A percentile compares a stretch with the other conserved stretches of the same genome.
Evolutionary conservation across 352 stramenopile genomes (phyloP).

Genomic region (Phytopythium kandeliae): DNA sequence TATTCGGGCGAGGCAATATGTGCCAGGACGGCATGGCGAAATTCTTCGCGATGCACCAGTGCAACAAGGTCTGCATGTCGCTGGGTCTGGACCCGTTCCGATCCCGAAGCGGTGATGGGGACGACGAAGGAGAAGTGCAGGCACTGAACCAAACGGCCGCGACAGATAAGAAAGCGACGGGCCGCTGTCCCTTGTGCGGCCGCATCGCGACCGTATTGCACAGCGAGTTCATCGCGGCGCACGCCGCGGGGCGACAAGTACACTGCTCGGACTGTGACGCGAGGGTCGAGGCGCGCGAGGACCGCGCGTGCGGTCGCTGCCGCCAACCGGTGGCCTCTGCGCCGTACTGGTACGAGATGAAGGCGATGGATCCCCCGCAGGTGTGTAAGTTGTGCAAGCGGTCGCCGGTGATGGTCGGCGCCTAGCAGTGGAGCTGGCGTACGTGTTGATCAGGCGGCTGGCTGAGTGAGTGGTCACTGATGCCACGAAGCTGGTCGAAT

Average conservation of each 20-base stretch:
- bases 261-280: constrained; percentile 8
- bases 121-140: background rate
- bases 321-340: constrained; percentile 6
- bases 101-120: background rate
- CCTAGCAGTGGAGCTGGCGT: background rate
- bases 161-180: constrained; percentile 13
- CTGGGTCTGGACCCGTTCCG: constrained; percentile 2
- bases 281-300: background rate
- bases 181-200: constrained; percentile 30
- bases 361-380: constrained; percentile 17
- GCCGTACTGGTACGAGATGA: constrained; percentile 25
- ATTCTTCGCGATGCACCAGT: constrained; percentile 34
- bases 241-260: constrained; percentile 11
- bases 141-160: background rate
- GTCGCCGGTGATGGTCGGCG: background rate
- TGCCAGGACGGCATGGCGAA: constrained; percentile 17
- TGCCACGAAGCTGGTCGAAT: too few species aligned
- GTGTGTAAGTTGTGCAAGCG: constrained; percentile 21
- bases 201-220: constrained; percentile 14
- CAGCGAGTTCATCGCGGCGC: constrained; percentile 16
- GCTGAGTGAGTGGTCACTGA: too few species aligned
- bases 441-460: background rate
- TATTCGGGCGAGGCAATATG: constrained; percentile 24
- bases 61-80: constrained; percentile 22
- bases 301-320: constrained; percentile 7